Evolutionary conservation across 495 filamentous ascomycete species (phyloP).

Genomic region (Annulohypoxylon nitens): DNA sequence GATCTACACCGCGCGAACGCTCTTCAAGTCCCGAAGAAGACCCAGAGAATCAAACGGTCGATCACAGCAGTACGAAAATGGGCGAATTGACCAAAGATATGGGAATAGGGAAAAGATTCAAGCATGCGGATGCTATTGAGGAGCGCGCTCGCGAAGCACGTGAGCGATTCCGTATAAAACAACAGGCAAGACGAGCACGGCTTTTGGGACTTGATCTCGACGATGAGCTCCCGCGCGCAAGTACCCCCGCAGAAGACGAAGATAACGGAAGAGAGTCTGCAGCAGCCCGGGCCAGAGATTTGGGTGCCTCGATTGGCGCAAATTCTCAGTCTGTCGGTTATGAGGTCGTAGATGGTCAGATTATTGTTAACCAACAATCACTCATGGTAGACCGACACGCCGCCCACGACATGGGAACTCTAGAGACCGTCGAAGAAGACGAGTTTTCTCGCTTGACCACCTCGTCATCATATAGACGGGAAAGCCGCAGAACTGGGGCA

Average conservation of each 20-base stretch:
- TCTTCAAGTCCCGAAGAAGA: slow-evolving; percentile 80
- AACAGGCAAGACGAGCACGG: slow-evolving; percentile 51
- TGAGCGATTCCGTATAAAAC: slow-evolving; percentile 53
- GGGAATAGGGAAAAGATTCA: slow-evolving; percentile 83
- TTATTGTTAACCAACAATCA: slow-evolving; percentile 82
- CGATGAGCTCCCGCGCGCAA: slow-evolving; percentile 23
- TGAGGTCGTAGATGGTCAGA: slow-evolving; percentile 84
- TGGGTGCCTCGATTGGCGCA: slow-evolving; percentile 41
- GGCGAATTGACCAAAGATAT: slow-evolving; percentile 82
- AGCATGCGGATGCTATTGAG: slow-evolving; percentile 70
- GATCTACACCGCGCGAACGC: slow-evolving; percentile 57
- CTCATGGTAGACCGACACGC: slow-evolving; percentile 85
- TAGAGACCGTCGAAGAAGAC: slow-evolving; percentile 83
- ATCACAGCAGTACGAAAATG: slow-evolving; percentile 80
- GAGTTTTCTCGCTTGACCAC: slow-evolving; percentile 85
- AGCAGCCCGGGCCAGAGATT: slow-evolving; percentile 44
- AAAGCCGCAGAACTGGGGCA: slow-evolving; percentile 70
- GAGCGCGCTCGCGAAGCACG: slow-evolving; percentile 60
- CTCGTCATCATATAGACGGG: slow-evolving; percentile 74
- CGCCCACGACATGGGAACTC: slow-evolving; percentile 42
- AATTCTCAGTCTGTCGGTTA: slow-evolving; percentile 65
- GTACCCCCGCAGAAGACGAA: slow-evolving; percentile 34
- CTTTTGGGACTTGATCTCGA: slow-evolving; percentile 40
- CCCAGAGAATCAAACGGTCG: slow-evolving; percentile 78
- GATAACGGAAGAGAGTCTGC: slow-evolving; percentile 39